These are phyloP conservation scores for Mucuna pruriens DNA, from an alignment of 306 rosid species.

Conservation along the genomic window DNA sequence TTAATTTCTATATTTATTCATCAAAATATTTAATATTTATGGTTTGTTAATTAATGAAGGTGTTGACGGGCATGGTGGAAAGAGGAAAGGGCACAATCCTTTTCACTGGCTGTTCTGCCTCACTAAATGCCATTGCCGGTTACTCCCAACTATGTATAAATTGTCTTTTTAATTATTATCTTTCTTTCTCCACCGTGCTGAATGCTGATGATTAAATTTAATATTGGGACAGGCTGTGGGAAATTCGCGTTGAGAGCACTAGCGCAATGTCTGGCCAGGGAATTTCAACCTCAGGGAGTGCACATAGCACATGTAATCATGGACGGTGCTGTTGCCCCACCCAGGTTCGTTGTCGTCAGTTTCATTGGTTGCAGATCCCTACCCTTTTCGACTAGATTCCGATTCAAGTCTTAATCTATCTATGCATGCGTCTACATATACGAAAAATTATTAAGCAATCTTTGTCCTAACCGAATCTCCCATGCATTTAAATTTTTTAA, in stretches of 20 bases:
- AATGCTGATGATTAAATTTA: not conserved
- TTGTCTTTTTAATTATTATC: not conserved
- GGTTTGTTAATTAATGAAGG: not conserved
- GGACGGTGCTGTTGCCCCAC: conserved; percentile 6
- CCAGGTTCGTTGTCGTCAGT: not conserved
- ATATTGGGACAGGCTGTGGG: not conserved
- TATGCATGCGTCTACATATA: not conserved
- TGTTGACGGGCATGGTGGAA: conserved; percentile 11
- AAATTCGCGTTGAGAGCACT: conserved; percentile 6
- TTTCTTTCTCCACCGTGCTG: not conserved
- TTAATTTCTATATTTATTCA: too few relatives aligned
- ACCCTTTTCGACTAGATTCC: not conserved
- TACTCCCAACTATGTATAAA: not conserved
- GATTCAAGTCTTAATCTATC: not conserved
- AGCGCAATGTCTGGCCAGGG: not conserved
- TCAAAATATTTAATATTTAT: too few relatives aligned
- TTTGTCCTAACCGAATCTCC: too few relatives aligned
- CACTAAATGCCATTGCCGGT: not conserved
- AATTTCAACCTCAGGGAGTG: conserved; percentile 9
- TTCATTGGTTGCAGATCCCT: not conserved
- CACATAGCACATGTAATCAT: conserved; percentile 16
- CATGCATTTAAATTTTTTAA: too few relatives aligned
- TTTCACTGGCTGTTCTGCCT: not conserved
- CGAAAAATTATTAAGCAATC: too few relatives aligned
- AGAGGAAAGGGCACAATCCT: not conserved